Evolutionary conservation across 2,329 filamentous ascomycete genomes (phyloP).

Genomic region (Colletotrichum sp.): DNA sequence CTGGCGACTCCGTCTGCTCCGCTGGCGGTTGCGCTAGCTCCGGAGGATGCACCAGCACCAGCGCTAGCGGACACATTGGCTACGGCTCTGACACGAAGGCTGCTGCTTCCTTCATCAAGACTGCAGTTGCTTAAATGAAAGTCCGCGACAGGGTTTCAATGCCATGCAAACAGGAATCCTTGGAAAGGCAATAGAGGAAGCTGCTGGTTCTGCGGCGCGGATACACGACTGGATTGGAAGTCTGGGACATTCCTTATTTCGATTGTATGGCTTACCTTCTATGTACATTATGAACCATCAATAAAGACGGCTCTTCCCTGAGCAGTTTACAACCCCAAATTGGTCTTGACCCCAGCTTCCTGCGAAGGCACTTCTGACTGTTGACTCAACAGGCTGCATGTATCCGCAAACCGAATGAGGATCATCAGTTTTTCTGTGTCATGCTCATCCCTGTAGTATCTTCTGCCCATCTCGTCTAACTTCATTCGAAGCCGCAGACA

Average conservation of each 20-base stretch:
- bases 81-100: conserved; percentile 5
- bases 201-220: not conserved
- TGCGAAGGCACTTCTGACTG: not conserved
- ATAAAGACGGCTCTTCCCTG: not conserved
- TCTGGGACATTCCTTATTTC: not conserved
- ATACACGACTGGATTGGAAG: not conserved
- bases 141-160: not conserved
- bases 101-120: conserved; percentile 9
- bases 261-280: not conserved
- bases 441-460: not conserved
- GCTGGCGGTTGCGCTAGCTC: conserved; percentile 9
- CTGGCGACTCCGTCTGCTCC: not conserved
- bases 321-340: not conserved
- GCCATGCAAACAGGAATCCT: not conserved
- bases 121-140: not conserved
- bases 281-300: not conserved
- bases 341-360: not conserved
- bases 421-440: not conserved
- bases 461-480: not conserved
- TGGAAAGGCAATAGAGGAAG: not conserved
- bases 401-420: not conserved
- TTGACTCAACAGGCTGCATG: not conserved
- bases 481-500: not conserved
- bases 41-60: conserved; percentile 3
- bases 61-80: conserved; percentile 1